phyloP scores from a whole-genome alignment of 306 rosid species.

The Fagus crenata region DNA sequence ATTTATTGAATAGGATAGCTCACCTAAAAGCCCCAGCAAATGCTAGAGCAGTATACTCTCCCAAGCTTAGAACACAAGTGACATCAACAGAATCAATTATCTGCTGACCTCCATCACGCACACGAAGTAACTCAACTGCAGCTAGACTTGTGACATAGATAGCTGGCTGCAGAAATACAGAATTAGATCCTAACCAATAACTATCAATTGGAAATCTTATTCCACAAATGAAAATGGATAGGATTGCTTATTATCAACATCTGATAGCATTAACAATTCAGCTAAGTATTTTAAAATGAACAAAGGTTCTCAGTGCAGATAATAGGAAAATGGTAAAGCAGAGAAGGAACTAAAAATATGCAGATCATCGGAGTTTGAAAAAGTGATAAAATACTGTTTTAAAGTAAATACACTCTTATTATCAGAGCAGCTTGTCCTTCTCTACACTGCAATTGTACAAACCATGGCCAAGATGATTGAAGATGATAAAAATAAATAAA shows the following conservation, averaged over 20 bases:
- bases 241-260: not conserved
- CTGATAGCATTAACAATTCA: not conserved
- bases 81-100: conserved; percentile 93
- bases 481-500: not conserved
- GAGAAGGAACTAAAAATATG: not conserved
- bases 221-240: conserved; percentile 13
- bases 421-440: not conserved
- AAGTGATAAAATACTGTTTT: not conserved
- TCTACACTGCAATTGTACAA: not conserved
- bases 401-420: not conserved
- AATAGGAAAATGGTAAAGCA: too few relatives aligned
- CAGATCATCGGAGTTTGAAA: not conserved
- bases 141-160: conserved; percentile 95
- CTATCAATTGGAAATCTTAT: not conserved
- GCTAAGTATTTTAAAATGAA: not conserved
- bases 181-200: conserved; percentile 25
- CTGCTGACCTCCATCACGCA: conserved; percentile 83
- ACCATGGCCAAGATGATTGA: not conserved
- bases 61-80: conserved; percentile 92
- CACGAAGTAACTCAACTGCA: conserved; percentile 90
- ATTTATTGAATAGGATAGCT: conserved; percentile 15
- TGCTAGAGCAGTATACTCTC: conserved; percentile 95
- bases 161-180: conserved; percentile 79
- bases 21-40: conserved; percentile 96
- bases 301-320: too few relatives aligned